Percentiles rank a stretch among this genome's conserved stretches.
These are phyloP conservation scores for Hypoxylon intermedium DNA, from an alignment of 495 filamentous ascomycete species.

Conservation along the genomic window DNA sequence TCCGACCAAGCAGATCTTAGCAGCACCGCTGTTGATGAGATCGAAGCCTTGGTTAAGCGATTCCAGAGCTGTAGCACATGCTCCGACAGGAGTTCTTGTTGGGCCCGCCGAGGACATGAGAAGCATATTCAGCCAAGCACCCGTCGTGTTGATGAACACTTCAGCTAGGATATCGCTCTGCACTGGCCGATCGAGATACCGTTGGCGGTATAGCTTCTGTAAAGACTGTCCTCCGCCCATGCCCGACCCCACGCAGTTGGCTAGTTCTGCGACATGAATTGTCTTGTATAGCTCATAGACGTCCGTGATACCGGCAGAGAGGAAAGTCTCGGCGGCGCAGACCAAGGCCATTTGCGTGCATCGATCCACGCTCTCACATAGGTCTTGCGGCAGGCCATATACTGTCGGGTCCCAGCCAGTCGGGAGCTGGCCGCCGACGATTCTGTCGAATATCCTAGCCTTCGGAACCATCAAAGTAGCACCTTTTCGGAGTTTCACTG, in stretches of 20 bases:
- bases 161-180: conserved; percentile 99
- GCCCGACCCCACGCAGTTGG: conserved; percentile 96
- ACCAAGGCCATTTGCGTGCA: conserved; percentile 94
- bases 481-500: conserved; percentile 88
- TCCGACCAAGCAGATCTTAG: conserved; percentile 95
- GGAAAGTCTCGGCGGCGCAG: conserved; percentile 84
- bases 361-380: conserved; percentile 93
- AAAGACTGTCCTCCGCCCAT: conserved; percentile 91
- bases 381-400: conserved; percentile 95
- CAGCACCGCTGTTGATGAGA: conserved; percentile 94
- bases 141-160: conserved; percentile 99
- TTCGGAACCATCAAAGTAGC: conserved; percentile 92
- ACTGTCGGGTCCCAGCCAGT: conserved; percentile 93
- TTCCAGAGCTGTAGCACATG: conserved; percentile 95
- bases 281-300: conserved; percentile 99
- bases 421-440: conserved; percentile 94
- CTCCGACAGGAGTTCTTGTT: conserved; percentile 96
- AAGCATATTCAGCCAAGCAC: conserved; percentile 99
- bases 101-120: conserved; percentile 93
- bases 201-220: conserved; percentile 94
- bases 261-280: conserved; percentile 94
- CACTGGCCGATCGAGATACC: conserved; percentile 89
- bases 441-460: conserved; percentile 92
- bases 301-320: conserved; percentile 93
- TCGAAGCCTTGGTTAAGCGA: conserved; percentile 97